These are phyloP conservation scores for Piloderma croceum DNA, from an alignment of 768 basidiomycete species.

Conservation along the genomic window DNA sequence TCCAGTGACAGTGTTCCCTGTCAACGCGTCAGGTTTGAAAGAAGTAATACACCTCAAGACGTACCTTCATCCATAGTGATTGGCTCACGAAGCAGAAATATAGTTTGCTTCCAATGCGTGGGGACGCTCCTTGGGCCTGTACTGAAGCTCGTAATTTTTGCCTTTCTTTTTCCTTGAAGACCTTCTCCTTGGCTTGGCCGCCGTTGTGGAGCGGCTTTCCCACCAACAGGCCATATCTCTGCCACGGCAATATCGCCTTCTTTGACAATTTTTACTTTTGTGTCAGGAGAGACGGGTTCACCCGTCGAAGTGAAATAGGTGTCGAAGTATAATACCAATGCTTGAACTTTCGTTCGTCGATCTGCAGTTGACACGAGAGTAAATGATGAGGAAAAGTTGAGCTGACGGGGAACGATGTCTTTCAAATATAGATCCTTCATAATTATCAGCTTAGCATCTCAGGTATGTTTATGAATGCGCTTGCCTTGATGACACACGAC, in stretches of 20 bases:
- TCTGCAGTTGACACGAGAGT: constrained; percentile 58
- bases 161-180: constrained; percentile 39
- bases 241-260: constrained; percentile 58
- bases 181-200: constrained; percentile 49
- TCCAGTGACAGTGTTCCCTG: constrained; percentile 73
- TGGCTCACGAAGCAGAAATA: constrained; percentile 80
- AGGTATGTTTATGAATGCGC: constrained; percentile 11
- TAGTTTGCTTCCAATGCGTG: constrained; percentile 96
- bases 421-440: constrained; percentile 70
- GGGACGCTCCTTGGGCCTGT: constrained; percentile 83
- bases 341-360: constrained; percentile 60
- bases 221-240: constrained; percentile 76
- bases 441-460: neutral
- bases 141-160: constrained; percentile 67
- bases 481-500: constrained; percentile 63
- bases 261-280: constrained; percentile 49
- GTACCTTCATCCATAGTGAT: constrained; percentile 70
- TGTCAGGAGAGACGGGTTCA: constrained; percentile 44
- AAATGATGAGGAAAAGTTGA: constrained; percentile 79
- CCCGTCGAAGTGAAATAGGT: constrained; percentile 76
- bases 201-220: constrained; percentile 54
- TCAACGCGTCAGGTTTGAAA: neutral
- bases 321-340: constrained; percentile 92
- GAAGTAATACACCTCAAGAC: neutral
- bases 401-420: constrained; percentile 58